Conservation (phyloP, 2,329 filamentous ascomycete species). For the Epichloe glyceriae region DNA sequence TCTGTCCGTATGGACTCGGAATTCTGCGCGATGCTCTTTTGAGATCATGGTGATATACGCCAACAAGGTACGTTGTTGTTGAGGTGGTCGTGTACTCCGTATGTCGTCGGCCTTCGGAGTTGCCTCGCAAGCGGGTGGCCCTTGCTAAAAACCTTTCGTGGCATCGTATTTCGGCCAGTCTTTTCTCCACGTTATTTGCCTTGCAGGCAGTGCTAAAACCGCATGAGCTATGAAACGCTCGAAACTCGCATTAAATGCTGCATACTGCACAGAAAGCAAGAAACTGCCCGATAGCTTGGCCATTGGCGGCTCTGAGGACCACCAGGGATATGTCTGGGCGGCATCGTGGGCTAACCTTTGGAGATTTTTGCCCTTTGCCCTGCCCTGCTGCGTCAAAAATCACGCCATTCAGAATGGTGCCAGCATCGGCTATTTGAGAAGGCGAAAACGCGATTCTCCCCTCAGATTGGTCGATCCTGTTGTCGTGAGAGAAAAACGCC, state of each 20-base stretch:
- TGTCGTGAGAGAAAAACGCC: neutral
- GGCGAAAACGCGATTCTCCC: neutral
- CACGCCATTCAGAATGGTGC: constrained; percentile 15
- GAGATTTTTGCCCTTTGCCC: neutral
- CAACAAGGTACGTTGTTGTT: too few species aligned
- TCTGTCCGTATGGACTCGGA: too few species aligned
- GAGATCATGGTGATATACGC: too few species aligned
- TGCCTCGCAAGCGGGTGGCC: neutral
- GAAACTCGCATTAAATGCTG: neutral
- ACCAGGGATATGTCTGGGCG: neutral
- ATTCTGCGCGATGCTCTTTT: too few species aligned
- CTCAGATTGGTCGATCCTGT: neutral
- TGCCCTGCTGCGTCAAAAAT: constrained; percentile 2
- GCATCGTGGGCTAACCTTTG: neutral
- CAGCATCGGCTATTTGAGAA: constrained; percentile 4
- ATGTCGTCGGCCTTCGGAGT: too few species aligned
- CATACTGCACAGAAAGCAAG: neutral
- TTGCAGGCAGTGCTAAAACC: neutral
- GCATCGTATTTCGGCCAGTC: neutral
- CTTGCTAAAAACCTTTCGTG: neutral
- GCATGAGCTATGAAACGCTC: neutral
- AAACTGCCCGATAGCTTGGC: neutral
- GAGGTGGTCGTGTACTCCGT: too few species aligned
- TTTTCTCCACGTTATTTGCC: neutral
- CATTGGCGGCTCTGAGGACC: neutral